These are phyloP conservation scores for Tilletia setariae DNA, from an alignment of 1,284 basidiomycete species.

Conservation along the genomic window DNA sequence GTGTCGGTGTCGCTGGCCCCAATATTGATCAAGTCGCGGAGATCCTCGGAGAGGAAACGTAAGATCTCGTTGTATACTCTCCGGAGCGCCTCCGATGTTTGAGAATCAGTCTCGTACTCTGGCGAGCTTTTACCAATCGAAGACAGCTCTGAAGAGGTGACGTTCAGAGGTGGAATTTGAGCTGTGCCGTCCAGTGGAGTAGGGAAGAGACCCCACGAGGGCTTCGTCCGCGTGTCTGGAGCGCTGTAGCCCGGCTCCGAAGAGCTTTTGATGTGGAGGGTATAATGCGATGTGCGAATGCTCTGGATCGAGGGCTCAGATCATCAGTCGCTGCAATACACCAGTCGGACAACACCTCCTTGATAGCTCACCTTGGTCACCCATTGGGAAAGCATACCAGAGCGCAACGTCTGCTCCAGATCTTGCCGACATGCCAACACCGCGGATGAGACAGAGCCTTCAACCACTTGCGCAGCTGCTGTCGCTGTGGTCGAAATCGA, in stretches of 20 bases:
- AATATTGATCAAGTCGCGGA: constrained; percentile 60
- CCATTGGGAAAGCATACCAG: neutral
- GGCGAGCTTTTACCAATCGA: neutral
- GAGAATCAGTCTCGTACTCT: neutral
- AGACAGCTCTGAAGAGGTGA: too few relatives aligned
- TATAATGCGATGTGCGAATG: neutral
- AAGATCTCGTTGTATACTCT: constrained; percentile 76
- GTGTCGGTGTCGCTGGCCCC: constrained; percentile 24
- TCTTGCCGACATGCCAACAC: neutral
- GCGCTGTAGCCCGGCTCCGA: neutral
- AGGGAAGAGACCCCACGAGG: neutral
- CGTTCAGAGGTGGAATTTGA: neutral
- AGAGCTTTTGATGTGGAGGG: constrained; percentile 6
- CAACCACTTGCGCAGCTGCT: too few relatives aligned
- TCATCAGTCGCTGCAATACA: neutral
- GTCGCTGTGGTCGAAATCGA: neutral
- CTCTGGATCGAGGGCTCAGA: neutral
- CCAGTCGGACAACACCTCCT: neutral
- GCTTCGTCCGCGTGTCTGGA: neutral
- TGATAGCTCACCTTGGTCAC: neutral
- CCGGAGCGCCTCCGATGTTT: neutral
- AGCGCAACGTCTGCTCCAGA: neutral
- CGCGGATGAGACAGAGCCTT: neutral
- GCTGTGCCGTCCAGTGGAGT: neutral
- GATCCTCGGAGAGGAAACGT: constrained; percentile 70